Conservation (phyloP, 2,329 filamentous ascomycete species). For the Beauveria brongniartii region DNA sequence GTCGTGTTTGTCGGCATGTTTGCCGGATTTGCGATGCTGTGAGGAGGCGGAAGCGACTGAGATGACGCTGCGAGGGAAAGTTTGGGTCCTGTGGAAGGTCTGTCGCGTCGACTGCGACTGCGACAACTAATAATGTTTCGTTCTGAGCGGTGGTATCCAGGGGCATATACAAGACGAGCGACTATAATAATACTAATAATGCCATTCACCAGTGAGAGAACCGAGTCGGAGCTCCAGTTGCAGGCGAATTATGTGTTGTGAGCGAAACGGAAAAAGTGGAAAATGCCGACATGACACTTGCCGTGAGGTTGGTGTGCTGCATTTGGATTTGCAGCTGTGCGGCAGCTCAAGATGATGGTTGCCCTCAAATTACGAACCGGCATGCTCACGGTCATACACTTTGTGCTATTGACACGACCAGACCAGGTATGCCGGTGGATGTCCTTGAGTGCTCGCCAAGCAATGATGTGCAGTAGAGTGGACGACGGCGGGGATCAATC, state of each 20-base stretch:
- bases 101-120: neutral
- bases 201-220: neutral
- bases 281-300: neutral
- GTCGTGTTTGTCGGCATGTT: conserved; percentile 31
- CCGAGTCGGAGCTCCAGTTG: neutral
- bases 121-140: neutral
- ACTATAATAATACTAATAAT: conserved; percentile 7
- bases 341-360: too few relatives aligned
- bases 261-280: neutral
- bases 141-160: neutral
- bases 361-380: too few relatives aligned
- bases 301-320: neutral
- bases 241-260: neutral
- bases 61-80: neutral
- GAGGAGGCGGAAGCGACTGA: conserved; percentile 8
- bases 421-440: too few relatives aligned
- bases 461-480: neutral
- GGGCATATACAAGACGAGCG: neutral
- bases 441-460: neutral
- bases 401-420: too few relatives aligned
- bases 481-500: neutral
- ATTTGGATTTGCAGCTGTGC: neutral
- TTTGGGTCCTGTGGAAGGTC: neutral
- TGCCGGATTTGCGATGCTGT: conserved; percentile 33
- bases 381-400: neutral